Percentiles rank a stretch among this genome's conserved stretches.
These are phyloP conservation scores for Zygotorulaspora mrakii DNA, from an alignment of 1,139 yeast species.

Conservation along the genomic window DNA sequence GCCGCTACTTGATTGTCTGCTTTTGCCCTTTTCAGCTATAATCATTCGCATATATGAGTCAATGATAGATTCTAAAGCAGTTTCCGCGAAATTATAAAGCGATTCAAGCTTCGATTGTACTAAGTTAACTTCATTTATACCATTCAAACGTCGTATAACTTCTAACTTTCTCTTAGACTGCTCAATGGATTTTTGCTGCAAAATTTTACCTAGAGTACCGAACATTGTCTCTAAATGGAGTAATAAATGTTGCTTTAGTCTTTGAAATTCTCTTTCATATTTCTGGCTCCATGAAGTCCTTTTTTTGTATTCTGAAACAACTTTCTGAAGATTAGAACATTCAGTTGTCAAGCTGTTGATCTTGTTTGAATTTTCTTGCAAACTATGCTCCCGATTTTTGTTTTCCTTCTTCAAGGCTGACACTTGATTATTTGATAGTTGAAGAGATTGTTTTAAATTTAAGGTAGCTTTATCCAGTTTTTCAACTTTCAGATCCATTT, in stretches of 20 bases:
- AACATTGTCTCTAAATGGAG: constrained; percentile 44
- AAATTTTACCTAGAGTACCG: constrained; percentile 49
- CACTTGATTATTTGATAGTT: constrained; percentile 47
- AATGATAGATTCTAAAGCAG: constrained; percentile 57
- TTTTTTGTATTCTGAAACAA: constrained; percentile 38
- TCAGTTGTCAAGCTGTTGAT: constrained; percentile 37
- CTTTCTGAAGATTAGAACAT: constrained; percentile 34
- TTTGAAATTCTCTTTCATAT: constrained; percentile 19
- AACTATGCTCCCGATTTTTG: constrained; percentile 43
- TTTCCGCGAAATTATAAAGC: constrained; percentile 52
- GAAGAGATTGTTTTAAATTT: constrained; percentile 28
- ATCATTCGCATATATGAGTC: constrained; percentile 52
- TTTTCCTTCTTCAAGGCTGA: constrained; percentile 49
- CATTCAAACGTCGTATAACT: constrained; percentile 38
- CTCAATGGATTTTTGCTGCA: constrained; percentile 55
- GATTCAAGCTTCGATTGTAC: constrained; percentile 51
- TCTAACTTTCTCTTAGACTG: constrained; percentile 55
- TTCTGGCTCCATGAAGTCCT: constrained; percentile 8
- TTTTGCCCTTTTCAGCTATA: constrained; percentile 26
- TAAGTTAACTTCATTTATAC: constrained; percentile 34
- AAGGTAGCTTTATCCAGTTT: constrained; percentile 14
- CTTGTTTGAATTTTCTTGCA: constrained; percentile 41
- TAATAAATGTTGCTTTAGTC: constrained; percentile 30
- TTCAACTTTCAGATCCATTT: constrained; percentile 40
- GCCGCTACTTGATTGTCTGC: constrained; percentile 21